phyloP scores from a whole-genome alignment of 176 grass and related monocot species.

The Dactylis glomerata region DNA sequence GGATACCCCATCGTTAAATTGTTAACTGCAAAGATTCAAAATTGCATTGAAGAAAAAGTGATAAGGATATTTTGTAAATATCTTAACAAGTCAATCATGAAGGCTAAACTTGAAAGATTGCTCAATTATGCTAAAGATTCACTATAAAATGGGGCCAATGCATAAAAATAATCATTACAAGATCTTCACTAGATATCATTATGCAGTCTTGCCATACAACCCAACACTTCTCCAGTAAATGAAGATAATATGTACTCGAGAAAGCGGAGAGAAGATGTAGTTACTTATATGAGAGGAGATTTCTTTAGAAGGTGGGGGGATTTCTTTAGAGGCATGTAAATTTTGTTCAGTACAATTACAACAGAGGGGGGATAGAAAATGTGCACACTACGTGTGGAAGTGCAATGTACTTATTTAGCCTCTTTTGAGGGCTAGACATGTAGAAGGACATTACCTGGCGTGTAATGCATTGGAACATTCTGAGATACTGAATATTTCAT shows the following conservation, averaged over 20 bases:
- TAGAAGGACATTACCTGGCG: slow-evolving; percentile 63
- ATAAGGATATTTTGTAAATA: slow-evolving; percentile 11
- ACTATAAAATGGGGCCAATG: neutral
- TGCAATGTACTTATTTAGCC: neutral
- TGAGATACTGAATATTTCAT: slow-evolving; percentile 77
- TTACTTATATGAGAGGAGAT: slow-evolving; percentile 12
- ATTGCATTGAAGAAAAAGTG: slow-evolving; percentile 48
- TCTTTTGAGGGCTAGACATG: neutral
- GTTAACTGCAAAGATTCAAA: slow-evolving; percentile 76
- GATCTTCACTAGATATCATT: neutral
- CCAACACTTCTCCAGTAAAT: neutral
- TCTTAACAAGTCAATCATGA: slow-evolving; percentile 5
- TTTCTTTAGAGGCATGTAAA: neutral
- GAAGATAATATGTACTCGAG: slow-evolving; percentile 4
- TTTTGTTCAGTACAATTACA: neutral
- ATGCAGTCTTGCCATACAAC: neutral
- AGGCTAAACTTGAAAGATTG: neutral
- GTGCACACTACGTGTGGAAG: neutral
- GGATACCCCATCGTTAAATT: slow-evolving; percentile 97
- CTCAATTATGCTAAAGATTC: neutral
- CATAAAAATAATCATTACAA: neutral
- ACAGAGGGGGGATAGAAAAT: slow-evolving; percentile 15
- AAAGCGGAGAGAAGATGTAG: neutral
- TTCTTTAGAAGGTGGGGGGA: neutral
- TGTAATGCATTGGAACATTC: slow-evolving; percentile 71